Percentiles rank a stretch among this genome's conserved stretches.
These are phyloP conservation scores for Tolypocladium ovalisporum DNA, from an alignment of 2,329 filamentous ascomycete genomes.

Conservation along the genomic window DNA sequence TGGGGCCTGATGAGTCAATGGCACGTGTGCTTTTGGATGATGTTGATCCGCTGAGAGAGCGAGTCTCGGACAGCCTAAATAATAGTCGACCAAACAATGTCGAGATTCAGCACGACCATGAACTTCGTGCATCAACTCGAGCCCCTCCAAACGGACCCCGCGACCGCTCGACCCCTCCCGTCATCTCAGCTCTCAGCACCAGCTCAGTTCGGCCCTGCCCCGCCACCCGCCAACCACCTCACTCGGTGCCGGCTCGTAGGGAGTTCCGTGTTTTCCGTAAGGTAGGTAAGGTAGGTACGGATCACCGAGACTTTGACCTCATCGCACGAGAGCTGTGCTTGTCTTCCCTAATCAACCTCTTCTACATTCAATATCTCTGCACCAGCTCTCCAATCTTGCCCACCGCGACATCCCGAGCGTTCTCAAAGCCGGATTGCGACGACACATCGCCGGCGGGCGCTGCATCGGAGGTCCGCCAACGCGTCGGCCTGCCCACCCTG, in stretches of 20 bases:
- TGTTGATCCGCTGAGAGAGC: neutral
- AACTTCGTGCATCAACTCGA: neutral
- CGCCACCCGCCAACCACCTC: too few species aligned
- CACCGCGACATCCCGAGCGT: neutral
- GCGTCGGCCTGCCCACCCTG: neutral
- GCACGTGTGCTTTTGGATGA: neutral
- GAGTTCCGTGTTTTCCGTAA: too few species aligned
- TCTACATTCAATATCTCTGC: too few species aligned
- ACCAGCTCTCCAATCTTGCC: neutral
- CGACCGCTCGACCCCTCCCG: neutral
- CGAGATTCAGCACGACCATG: too few species aligned
- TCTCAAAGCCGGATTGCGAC: neutral
- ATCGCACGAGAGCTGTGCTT: neutral
- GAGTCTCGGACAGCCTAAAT: neutral
- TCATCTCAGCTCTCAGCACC: neutral
- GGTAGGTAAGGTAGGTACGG: too few species aligned
- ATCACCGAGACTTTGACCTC: neutral
- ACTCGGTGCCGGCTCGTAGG: too few species aligned
- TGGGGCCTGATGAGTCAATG: neutral
- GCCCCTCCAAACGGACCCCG: neutral
- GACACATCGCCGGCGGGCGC: neutral
- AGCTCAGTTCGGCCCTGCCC: neutral
- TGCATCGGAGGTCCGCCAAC: neutral
- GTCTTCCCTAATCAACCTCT: neutral
- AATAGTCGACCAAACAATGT: too few species aligned